These are phyloP conservation scores for Triglochin maritima DNA, from an alignment of 106 monocot species.

Conservation along the genomic window DNA sequence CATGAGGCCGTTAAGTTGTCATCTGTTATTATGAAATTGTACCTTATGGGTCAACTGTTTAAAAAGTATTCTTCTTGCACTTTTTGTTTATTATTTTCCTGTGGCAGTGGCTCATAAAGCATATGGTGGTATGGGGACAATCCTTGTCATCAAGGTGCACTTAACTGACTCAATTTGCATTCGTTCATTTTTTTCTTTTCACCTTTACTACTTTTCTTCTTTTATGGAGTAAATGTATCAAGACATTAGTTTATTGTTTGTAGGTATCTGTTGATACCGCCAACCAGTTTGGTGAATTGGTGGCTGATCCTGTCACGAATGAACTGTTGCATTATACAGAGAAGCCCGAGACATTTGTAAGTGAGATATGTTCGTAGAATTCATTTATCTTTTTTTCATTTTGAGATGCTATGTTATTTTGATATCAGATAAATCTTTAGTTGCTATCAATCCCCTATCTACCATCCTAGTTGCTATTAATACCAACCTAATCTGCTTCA, in stretches of 20 bases:
- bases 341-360: conserved; percentile 96
- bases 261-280: conserved; percentile 67
- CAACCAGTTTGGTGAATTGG: conserved; percentile 84
- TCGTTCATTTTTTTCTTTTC: neutral
- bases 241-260: neutral
- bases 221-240: neutral
- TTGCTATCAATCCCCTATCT: no score
- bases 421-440: no score
- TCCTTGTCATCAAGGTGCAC: conserved; percentile 47
- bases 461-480: no score
- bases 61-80: neutral
- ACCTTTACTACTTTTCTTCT: neutral
- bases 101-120: conserved; percentile 48
- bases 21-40: no score
- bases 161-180: neutral
- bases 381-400: neutral
- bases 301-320: conserved; percentile 65
- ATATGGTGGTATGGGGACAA: conserved; percentile 53
- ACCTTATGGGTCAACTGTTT: no score
- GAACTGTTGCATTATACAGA: conserved; percentile 85
- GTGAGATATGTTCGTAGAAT: conserved; percentile 2
- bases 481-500: no score
- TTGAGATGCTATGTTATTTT: neutral
- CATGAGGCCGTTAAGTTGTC: no score
- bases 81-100: conserved; percentile 1